Evolutionary conservation across 352 stramenopile species (phyloP), one percentile per base, ranked within the genome.

Genomic region (Phytophthora ohioensis): DNA sequence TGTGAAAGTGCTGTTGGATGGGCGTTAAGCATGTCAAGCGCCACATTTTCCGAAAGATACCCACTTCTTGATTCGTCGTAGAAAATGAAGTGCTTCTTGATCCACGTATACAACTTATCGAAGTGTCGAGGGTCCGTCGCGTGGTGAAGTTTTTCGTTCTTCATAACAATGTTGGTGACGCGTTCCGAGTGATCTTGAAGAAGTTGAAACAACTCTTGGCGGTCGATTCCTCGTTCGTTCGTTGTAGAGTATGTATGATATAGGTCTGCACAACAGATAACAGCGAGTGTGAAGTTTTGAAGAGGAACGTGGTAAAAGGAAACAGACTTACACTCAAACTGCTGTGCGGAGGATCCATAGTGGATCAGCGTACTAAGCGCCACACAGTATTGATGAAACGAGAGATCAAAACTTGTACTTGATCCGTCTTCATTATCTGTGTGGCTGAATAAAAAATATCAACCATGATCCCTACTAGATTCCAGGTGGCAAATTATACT

Each of bases 21-120:
- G 8, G 55, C 57, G 7, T 79, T 52, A 0, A 92, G 69, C 79
- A 92, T 79, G 32, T 84, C 81, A 21, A 89, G 57, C 2, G 79
- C 68, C 7, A 58, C 17, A 15, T 66, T 55, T 5, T 75, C 66
- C 0, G 80, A 45, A n/a, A 92, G 49, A 51, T 67, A 85, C 0
- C 82, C 82, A 5, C 61, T 63, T 15, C 78, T 73, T 0, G 67
- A 47, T 2, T 61, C 60, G 45, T 92, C 84, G 46, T 80, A 88
- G 13, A 83, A 27, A 21, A 57, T 79, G n/a, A 88, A 76, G 41
- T 90, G 73, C 58, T 90, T 91, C 73, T 92, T 92, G 21, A 92
- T 63, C 84, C 84, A 92, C 30, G 84, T 92, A 64, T 92, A 92
- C 3, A 92, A 62, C 3, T 81, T 73, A 53, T 92, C 84, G 64